Base-by-base conservation (phyloP, 2,329 filamentous ascomycete genomes). In the Hypoxylon sp. region DNA sequence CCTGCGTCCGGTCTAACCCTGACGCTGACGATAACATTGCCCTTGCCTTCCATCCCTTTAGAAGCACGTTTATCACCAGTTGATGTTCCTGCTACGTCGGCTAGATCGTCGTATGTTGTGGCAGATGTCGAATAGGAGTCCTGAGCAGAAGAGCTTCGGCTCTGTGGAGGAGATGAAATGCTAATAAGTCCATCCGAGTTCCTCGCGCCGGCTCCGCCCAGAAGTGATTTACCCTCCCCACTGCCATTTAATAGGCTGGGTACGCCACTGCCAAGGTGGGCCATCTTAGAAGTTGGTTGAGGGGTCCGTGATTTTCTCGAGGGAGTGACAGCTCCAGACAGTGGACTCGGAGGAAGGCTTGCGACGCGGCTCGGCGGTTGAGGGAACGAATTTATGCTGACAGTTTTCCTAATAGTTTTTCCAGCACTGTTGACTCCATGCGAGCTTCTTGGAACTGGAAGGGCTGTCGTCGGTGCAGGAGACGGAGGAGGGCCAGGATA, bases 11-110 rank as follows among this genome's bases (percentile, higher is more conserved):
- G 96, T 33, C 96, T 89, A 46, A 98, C 94, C 77, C 96, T 89
- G 39, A 99, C 94, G 78, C 96, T 98, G 73, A 99, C 95, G 68
- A 98, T 81, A 13, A 99, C 95, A 77, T 99, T 99, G 56, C 96
- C 96, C 80, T 97, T 98, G 61, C 87, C 88, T 75, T 98, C 94
- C 1, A 72, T 33, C 37, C 80, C 75, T 74, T 89, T 86, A 63
- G 89, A 88, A 62, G 80, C 68, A 65, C 81, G 84, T 78, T 82
- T 90, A 70, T 81, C 83, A 44, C 70, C 74, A 4, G 77, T 80
- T 13, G 78, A 70, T 29, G 80, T 78, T 1, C 80, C 75, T 19
- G 81, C 70, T 26, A 59, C 81, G 31, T 95, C 92, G 24, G 87
- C 88, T 26, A 86, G 84, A 68, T 97, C 94, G 75, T 98, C 94